Percentiles rank a stretch among this genome's conserved stretches.
These are phyloP conservation scores for Cordyceps javanica DNA, from an alignment of 2,329 filamentous ascomycete genomes.

Conservation along the genomic window DNA sequence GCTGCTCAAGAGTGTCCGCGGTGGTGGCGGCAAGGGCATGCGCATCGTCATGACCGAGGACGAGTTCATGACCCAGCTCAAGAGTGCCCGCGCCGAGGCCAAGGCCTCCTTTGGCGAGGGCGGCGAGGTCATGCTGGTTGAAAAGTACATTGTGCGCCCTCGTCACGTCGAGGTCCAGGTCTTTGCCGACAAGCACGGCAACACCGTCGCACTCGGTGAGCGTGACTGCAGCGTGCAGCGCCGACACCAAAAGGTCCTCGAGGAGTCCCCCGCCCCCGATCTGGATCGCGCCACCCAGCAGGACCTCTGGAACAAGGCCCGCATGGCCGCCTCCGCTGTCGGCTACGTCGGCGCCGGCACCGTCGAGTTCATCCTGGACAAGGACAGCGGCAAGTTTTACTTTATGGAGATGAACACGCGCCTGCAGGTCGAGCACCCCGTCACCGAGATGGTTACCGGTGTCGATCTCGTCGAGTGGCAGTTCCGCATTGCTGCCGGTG, in stretches of 20 bases:
- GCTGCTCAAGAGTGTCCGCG: slow-evolving; percentile 72
- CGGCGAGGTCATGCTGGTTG: slow-evolving; percentile 74
- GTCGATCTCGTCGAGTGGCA: slow-evolving; percentile 90
- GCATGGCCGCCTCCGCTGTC: slow-evolving; percentile 64
- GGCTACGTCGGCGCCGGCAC: slow-evolving; percentile 87
- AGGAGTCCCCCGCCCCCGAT: slow-evolving; percentile 77
- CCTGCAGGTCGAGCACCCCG: slow-evolving; percentile 93
- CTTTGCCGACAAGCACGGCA: slow-evolving; percentile 75
- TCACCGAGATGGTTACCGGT: slow-evolving; percentile 66
- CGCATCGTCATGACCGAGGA: slow-evolving; percentile 62
- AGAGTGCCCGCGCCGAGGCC: slow-evolving; percentile 69
- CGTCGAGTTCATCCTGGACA: slow-evolving; percentile 85
- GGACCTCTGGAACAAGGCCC: slow-evolving; percentile 60
- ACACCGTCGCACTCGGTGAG: slow-evolving; percentile 79
- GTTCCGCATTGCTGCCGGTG: slow-evolving; percentile 63
- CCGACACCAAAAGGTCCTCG: slow-evolving; percentile 84
- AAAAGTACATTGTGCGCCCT: slow-evolving; percentile 72
- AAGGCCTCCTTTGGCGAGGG: slow-evolving; percentile 74
- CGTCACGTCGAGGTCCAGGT: slow-evolving; percentile 88
- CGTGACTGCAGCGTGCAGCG: slow-evolving; percentile 84
- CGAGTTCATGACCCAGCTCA: slow-evolving; percentile 65
- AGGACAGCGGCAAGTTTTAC: slow-evolving; percentile 73
- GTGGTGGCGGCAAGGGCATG: slow-evolving; percentile 81
- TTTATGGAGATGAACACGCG: slow-evolving; percentile 83
- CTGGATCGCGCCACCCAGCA: slow-evolving; percentile 51